Base-by-base conservation (phyloP, 2,329 filamentous ascomycete species). In the Colletotrichum musae region DNA sequence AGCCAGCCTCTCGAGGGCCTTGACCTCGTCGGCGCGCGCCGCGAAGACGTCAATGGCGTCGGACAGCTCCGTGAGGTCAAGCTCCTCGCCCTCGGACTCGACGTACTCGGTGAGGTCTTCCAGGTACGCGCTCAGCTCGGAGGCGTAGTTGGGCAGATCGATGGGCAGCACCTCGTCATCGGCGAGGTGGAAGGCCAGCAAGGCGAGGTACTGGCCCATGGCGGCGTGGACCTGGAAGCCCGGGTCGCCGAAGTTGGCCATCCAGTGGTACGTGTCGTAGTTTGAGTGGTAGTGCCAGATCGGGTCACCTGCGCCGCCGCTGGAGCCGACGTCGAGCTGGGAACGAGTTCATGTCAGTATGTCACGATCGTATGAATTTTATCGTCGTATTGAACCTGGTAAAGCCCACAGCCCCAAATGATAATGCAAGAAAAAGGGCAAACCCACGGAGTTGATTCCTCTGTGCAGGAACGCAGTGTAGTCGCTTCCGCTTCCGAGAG, bases 211-310 rank as follows among this genome's bases (percentile, higher is more conserved):
- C 74, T 84, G 88, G 1, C 89, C 83, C 68, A 87, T 83, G 1
- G 90, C 83, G 7, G 85, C 78, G 71, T 92, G 91, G 48, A 90
- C 87, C n/a, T 87, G 82, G 58, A 88, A 89, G 0, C 82, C 85
- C 1, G 86, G 86, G 72, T 97, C 94, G 4, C 93, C 93, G 73
- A 89, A 94, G 3, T 84, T 91, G 15, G 91, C 86, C 93, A 96
- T 96, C 94, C 94, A 97, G 74, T 91, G 84, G 76, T 93, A 95
- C 41, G 88, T 93, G 76, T 97, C 94, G 76, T 95, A 97, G 80
- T 96, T 96, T 0, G 24, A 32, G 77, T 97, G 93, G 75, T 96
- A 97, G 72, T 93, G 91, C 76, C 92, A 93, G 6, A 93, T 82
- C 0, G 91, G 83, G 48, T 89, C 86, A 0, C 78, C 76, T 0